These are phyloP conservation scores for Gnaphalium uliginosum DNA, from an alignment of 129 eudicot genomes.

Conservation along the genomic window DNA sequence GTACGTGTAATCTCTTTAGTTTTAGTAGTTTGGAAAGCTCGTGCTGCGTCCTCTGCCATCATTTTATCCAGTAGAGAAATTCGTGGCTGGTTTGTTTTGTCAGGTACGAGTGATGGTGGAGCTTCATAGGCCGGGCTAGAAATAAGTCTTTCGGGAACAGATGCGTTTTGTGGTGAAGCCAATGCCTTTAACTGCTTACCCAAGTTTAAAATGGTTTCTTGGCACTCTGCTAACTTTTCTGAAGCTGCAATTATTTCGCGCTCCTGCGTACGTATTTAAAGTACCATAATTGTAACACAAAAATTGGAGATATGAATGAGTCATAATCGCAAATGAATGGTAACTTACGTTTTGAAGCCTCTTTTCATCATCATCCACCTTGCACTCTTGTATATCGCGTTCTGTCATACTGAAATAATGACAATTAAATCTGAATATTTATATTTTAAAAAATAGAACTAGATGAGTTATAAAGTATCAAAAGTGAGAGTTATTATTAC, in stretches of 20 bases:
- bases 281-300: not conserved
- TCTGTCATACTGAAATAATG: constrained; percentile 48
- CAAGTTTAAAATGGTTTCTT: constrained; percentile 79
- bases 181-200: constrained; percentile 88
- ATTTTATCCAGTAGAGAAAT: constrained; percentile 74
- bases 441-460: not conserved
- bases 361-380: constrained; percentile 37
- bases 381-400: constrained; percentile 30
- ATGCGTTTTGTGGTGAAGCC: constrained; percentile 60
- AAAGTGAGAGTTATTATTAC: constrained; percentile 30
- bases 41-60: constrained; percentile 76
- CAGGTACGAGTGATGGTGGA: constrained; percentile 29
- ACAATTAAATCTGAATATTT: constrained; percentile 5
- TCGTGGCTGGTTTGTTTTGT: constrained; percentile 41
- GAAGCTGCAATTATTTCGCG: constrained; percentile 84
- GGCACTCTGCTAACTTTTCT: constrained; percentile 90
- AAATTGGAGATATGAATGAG: not conserved
- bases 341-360: constrained; percentile 69
- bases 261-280: constrained; percentile 45
- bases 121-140: constrained; percentile 40
- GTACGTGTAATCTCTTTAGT: constrained; percentile 42
- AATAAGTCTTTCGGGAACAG: constrained; percentile 44
- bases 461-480: not conserved
- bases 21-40: constrained; percentile 34
- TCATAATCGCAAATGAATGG: not conserved